phyloP scores from a whole-genome alignment of 139 green algal species.

The Asterochloris erici region DNA sequence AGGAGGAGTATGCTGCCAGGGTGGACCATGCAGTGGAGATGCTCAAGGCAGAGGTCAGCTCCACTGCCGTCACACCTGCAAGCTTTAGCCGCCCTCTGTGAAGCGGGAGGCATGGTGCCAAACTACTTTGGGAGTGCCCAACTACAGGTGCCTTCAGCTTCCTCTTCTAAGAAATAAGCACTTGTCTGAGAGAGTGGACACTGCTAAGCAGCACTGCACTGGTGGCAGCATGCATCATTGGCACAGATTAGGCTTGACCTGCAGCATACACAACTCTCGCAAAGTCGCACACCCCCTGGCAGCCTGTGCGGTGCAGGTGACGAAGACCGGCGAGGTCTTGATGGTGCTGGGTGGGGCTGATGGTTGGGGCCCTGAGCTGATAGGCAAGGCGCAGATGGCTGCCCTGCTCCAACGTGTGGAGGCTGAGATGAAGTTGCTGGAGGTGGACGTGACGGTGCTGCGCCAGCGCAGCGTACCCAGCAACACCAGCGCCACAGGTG shows the following conservation, averaged over 20 bases:
- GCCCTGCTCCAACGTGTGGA: constrained; percentile 34
- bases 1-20: constrained; percentile 57
- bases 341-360: constrained; percentile 57
- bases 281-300: too few relatives aligned
- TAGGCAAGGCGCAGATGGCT: constrained; percentile 46
- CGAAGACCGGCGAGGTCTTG: constrained; percentile 62
- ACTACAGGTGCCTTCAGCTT: too few relatives aligned
- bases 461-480: constrained; percentile 29
- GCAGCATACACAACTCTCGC: too few relatives aligned
- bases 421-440: constrained; percentile 10
- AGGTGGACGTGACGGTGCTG: constrained; percentile 44
- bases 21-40: constrained; percentile 56
- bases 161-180: too few relatives aligned
- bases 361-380: constrained; percentile 59
- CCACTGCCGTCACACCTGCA: background rate
- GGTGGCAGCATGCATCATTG: too few relatives aligned
- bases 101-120: too few relatives aligned
- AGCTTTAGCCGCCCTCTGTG: background rate
- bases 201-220: too few relatives aligned
- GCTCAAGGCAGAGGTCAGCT: constrained; percentile 19
- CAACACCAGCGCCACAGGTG: background rate
- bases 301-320: constrained; percentile 42
- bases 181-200: too few relatives aligned
- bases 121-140: too few relatives aligned
- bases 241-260: too few relatives aligned